Percentiles rank a stretch among this genome's conserved stretches.
Conservation (phyloP, 2,329 filamentous ascomycete genomes). For the Fusarium nodosum region DNA sequence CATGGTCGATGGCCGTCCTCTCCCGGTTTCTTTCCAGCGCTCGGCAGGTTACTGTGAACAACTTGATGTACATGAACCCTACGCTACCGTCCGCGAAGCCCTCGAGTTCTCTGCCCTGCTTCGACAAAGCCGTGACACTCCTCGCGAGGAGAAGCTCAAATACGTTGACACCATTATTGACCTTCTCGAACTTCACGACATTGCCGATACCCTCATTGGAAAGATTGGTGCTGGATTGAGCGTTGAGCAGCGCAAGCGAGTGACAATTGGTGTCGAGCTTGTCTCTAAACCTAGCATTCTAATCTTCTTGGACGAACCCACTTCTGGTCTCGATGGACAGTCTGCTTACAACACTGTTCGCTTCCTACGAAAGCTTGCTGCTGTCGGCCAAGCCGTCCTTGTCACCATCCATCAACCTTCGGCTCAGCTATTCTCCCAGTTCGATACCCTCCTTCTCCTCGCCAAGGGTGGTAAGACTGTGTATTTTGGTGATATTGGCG, state of each 20-base stretch:
- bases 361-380: slow-evolving; percentile 75
- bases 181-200: slow-evolving; percentile 63
- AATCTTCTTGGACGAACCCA: slow-evolving; percentile 74
- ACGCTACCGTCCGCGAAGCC: slow-evolving; percentile 81
- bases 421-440: slow-evolving; percentile 74
- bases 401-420: slow-evolving; percentile 80
- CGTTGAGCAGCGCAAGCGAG: slow-evolving; percentile 66
- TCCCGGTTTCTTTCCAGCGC: slow-evolving; percentile 81
- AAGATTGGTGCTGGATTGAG: slow-evolving; percentile 65
- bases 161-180: slow-evolving; percentile 87
- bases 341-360: slow-evolving; percentile 75
- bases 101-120: slow-evolving; percentile 80
- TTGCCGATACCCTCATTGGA: slow-evolving; percentile 64
- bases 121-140: slow-evolving; percentile 75
- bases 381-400: slow-evolving; percentile 75
- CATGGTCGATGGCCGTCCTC: slow-evolving; percentile 78
- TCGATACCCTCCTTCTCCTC: slow-evolving; percentile 74
- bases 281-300: slow-evolving; percentile 72
- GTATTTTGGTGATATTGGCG: slow-evolving; percentile 76
- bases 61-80: slow-evolving; percentile 81
- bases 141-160: slow-evolving; percentile 76
- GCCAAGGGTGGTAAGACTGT: slow-evolving; percentile 75
- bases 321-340: slow-evolving; percentile 75
- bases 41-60: slow-evolving; percentile 87
- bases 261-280: slow-evolving; percentile 73